phyloP scores from a whole-genome alignment of 1,284 basidiomycete species.

The Microbotryum intermedium region DNA sequence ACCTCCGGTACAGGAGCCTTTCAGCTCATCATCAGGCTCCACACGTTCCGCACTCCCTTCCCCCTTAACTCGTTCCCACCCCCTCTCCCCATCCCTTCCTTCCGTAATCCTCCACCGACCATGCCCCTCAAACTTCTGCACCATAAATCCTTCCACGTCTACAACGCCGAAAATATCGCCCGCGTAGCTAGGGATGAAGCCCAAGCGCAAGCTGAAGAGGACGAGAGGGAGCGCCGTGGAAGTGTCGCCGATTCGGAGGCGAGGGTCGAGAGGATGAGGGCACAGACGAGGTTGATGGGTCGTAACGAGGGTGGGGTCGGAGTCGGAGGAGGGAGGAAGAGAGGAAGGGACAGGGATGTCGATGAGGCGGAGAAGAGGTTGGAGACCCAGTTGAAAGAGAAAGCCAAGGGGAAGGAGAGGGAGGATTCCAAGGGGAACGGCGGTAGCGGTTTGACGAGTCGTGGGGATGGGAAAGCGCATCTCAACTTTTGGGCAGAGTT shows the following conservation, averaged over 20 bases:
- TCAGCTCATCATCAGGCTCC: too few relatives aligned
- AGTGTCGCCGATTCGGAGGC: slow-evolving; percentile 21
- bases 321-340: not conserved
- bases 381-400: not conserved
- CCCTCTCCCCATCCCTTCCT: not conserved
- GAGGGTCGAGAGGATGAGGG: slow-evolving; percentile 18
- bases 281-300: slow-evolving; percentile 8
- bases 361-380: not conserved
- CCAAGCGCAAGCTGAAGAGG: slow-evolving; percentile 1
- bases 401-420: not conserved
- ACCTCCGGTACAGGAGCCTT: too few relatives aligned
- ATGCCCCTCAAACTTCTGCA: slow-evolving; percentile 24
- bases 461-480: slow-evolving; percentile 21
- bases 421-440: not conserved
- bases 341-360: slow-evolving; percentile 1
- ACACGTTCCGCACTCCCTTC: not conserved
- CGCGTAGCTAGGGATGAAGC: slow-evolving; percentile 27
- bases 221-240: slow-evolving; percentile 1
- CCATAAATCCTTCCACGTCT: slow-evolving; percentile 27
- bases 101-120: too few relatives aligned
- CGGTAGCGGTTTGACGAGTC: not conserved
- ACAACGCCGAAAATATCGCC: slow-evolving; percentile 22
- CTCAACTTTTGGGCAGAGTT: slow-evolving; percentile 34
- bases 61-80: not conserved
- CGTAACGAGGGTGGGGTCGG: slow-evolving; percentile 4